phyloP scores from a whole-genome alignment of 1,284 basidiomycete species.

The Jaminaea rosea region DNA sequence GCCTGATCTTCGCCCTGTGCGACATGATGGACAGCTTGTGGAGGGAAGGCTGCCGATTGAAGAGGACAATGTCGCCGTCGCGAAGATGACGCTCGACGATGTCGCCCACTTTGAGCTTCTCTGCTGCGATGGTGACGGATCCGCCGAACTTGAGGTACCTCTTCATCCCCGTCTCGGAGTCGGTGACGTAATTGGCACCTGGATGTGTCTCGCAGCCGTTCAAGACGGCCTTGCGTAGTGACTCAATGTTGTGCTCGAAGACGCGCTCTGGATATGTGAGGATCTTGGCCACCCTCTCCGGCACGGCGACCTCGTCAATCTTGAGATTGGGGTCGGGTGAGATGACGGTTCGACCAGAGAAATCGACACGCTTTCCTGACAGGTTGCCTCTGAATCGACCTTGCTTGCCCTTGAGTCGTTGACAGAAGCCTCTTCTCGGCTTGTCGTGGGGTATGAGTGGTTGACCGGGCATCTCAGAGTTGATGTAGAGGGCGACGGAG shows the following conservation, averaged over 20 bases:
- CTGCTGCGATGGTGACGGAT: conserved; percentile 52
- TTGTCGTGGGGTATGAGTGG: conserved; percentile 38
- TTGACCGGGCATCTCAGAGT: conserved; percentile 83
- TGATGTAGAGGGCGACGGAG: conserved; percentile 94
- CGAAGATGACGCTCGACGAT: conserved; percentile 86
- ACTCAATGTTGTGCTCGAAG: conserved; percentile 79
- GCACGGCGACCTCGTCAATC: conserved; percentile 78
- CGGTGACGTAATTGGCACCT: conserved; percentile 75
- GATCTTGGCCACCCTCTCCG: conserved; percentile 88
- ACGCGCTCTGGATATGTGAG: conserved; percentile 95
- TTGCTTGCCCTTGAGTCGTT: conserved; percentile 96
- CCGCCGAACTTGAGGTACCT: conserved; percentile 49
- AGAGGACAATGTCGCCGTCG: conserved; percentile 93
- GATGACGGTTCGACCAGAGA: conserved; percentile 96
- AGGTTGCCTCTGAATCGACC: conserved; percentile 97
- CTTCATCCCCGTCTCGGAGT: conserved; percentile 69
- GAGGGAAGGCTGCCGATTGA: conserved; percentile 97
- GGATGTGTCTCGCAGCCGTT: conserved; percentile 90
- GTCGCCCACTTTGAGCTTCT: conserved; percentile 71
- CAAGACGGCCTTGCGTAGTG: conserved; percentile 66
- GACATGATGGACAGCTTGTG: conserved; percentile 81
- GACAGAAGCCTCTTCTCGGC: conserved; percentile 68
- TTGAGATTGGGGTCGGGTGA: conserved; percentile 95
- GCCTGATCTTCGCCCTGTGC: conserved; percentile 87
- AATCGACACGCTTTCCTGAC: conserved; percentile 98